A percentile compares a stretch with the other conserved stretches of the same genome.
phyloP scores from a whole-genome alignment of 352 stramenopile species.

The Phytophthora multivora region DNA sequence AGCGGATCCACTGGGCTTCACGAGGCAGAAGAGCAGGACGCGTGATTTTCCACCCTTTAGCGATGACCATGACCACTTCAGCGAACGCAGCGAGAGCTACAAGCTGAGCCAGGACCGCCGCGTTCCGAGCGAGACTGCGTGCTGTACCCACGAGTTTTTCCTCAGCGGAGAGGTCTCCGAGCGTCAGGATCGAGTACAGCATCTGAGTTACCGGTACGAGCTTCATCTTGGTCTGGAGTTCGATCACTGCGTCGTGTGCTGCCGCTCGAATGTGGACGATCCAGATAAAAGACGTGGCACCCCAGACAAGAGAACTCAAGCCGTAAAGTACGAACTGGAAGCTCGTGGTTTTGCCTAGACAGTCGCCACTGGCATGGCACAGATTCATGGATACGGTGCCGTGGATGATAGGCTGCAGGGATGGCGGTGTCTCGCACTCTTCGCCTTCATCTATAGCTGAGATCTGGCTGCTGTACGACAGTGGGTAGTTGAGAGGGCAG shows the following conservation, averaged over 20 bases:
- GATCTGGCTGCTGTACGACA: slow-evolving; percentile 18
- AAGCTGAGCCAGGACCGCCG: slow-evolving; percentile 44
- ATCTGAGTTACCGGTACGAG: slow-evolving; percentile 45
- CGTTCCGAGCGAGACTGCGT: slow-evolving; percentile 42
- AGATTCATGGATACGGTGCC: slow-evolving; percentile 62
- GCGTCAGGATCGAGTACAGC: slow-evolving; percentile 36
- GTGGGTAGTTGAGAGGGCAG: slow-evolving; percentile 45
- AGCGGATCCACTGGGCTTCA: slow-evolving; percentile 63
- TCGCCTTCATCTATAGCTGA: slow-evolving; percentile 11
- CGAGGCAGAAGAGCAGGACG: slow-evolving; percentile 42
- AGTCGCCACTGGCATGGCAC: slow-evolving; percentile 46
- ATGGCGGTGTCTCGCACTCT: slow-evolving; percentile 28
- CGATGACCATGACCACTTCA: slow-evolving; percentile 59
- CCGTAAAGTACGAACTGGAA: slow-evolving; percentile 42
- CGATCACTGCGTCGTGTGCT: slow-evolving; percentile 46
- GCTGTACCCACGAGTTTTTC: slow-evolving; percentile 39
- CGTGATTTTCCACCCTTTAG: slow-evolving; percentile 79
- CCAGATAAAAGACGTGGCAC: slow-evolving; percentile 45
- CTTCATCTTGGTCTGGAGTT: slow-evolving; percentile 63
- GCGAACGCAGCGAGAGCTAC: slow-evolving; percentile 50
- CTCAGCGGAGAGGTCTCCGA: slow-evolving; percentile 38
- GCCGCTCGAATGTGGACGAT: slow-evolving; percentile 51
- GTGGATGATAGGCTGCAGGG: slow-evolving; percentile 35
- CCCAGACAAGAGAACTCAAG: slow-evolving; percentile 42
- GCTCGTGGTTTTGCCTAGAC: slow-evolving; percentile 27